Evolutionary conservation across 1,139 yeast species (phyloP).

Genomic region (Petasospora rhodanensis): DNA sequence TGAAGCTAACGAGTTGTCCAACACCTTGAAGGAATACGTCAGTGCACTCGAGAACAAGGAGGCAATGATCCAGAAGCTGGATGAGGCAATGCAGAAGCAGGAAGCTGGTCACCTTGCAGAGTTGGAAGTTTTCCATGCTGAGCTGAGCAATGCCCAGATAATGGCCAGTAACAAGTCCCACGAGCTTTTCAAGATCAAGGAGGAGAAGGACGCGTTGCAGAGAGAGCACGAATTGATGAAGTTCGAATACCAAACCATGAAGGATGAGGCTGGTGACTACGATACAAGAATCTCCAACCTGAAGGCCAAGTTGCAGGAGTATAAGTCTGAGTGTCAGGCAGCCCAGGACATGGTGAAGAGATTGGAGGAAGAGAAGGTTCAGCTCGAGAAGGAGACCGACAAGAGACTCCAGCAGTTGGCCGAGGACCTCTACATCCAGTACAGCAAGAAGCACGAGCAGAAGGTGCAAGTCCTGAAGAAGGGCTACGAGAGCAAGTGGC

Average conservation of each 20-base stretch:
- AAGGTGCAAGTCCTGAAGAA: slow-evolving; percentile 53
- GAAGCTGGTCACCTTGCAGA: slow-evolving; percentile 33
- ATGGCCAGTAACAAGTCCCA: slow-evolving; percentile 27
- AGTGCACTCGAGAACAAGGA: slow-evolving; percentile 26
- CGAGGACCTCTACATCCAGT: slow-evolving; percentile 62
- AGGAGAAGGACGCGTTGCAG: slow-evolving; percentile 22
- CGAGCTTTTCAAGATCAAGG: slow-evolving; percentile 23
- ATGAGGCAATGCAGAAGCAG: slow-evolving; percentile 26
- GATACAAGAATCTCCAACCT: slow-evolving; percentile 20
- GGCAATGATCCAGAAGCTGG: slow-evolving; percentile 23
- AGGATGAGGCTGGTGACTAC: slow-evolving; percentile 20
- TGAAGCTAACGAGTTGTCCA: slow-evolving; percentile 11
- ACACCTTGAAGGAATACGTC: slow-evolving; percentile 13
- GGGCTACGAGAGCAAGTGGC: slow-evolving; percentile 48
- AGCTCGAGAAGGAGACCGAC: slow-evolving; percentile 41
- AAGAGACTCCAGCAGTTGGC: slow-evolving; percentile 53
- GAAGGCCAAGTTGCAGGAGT: slow-evolving; percentile 24
- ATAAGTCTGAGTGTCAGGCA: slow-evolving; percentile 18
- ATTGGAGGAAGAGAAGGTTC: slow-evolving; percentile 15
- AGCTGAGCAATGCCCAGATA: slow-evolving; percentile 29
- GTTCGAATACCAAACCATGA: slow-evolving; percentile 25
- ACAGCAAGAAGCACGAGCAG: slow-evolving; percentile 64
- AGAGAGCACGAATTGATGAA: slow-evolving; percentile 22
- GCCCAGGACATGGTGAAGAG: slow-evolving; percentile 8
- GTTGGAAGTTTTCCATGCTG: slow-evolving; percentile 32